Base-by-base conservation (phyloP, 148 eudicot species). In the Tetragonia tetragonoides region DNA sequence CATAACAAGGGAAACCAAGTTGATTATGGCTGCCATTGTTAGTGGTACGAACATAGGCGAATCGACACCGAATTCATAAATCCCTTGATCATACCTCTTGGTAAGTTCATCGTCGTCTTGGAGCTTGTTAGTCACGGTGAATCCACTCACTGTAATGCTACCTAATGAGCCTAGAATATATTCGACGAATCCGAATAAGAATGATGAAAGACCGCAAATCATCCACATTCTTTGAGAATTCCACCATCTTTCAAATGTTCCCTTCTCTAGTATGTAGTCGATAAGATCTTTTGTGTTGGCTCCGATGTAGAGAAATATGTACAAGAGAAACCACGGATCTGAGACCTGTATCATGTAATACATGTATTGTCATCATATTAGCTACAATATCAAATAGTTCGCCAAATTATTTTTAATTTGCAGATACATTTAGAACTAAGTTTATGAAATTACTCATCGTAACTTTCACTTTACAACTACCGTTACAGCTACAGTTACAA, bases 181-280 rank as follows among this genome's bases (percentile, higher is more conserved):
- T 28, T 89, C 91, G 3, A 62, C 28, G 38, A 54, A 68, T 11
- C 87, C 90, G 5, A 87, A 89, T 40, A 78, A 20, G 75, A 64
- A 83, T 8, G 81, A 73, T 2, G 92, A 77, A 49, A 89, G 56
- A 2, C 90, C 89, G 16, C 78, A 66, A 4, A 83, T 66, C 87
- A 87, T 76, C 92, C 92, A 91, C 83, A 91, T 91, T 59, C 95
- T 84, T 63, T 91, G 92, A 34, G 83, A 75, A 16, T 78, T 91
- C 90, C 91, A 89, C 92, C 95, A 91, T 62, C 90, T 79, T 24
- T 47, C 51, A 3, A 87, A 64, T 1, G 84, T 89, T 5, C 88
- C 87, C 17, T 74, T 73, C 12, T 74, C 85, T 62, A 87, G 47
- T 0, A 83, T 5, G 67, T 40, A 85, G 24, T 86, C 90, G 3